Base-by-base conservation (phyloP, 2,329 filamentous ascomycete genomes). In the Cladosporium sphaerospermum region DNA sequence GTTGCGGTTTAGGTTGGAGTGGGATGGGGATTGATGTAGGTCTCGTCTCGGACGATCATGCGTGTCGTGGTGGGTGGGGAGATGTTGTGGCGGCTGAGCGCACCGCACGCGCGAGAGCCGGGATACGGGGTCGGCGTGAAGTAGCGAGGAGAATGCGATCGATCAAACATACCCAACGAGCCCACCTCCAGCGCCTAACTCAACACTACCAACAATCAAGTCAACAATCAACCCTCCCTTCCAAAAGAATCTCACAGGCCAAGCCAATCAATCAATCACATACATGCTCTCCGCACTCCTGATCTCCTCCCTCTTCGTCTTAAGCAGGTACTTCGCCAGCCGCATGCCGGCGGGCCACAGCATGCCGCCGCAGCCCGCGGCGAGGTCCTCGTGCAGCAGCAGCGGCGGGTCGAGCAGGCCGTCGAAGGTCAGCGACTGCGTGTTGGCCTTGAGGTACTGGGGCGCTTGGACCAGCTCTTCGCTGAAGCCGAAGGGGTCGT, bases 281-380 rank as follows among this genome's bases (percentile, higher is more conserved):
- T 31, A 34, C 43, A 31, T 52, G 34, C 48, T 37, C 32, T 54
- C 14, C 10, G 43, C 45, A 18, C 51, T 75, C 54, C 70, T 71
- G 58, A 95, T 69, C 59, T 81, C 74, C n/a, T 79, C 72, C 57
- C 74, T 75, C 62, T 88, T 86, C 65, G 84, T 84, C 49, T 85
- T 81, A 55, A 97, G 77, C 78, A 97, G 80, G 67, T 97, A 95
- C 70, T 86, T 89, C 16, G 87, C 81, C 50, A 99, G 76, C 13
- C 93, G 81, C 83, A 95, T 87, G 9, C 93, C 93, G 0, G 92
- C 92, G 3, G 91, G 92, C 93, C 93, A 97, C 9, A 95, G 79
- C 71, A 95, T 88, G 2, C 93, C 93, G 45, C 93, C 93, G 69
- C 93, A 97, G 56, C 93, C 93, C 58, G 88, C 82, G 54, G 81